Evolutionary conservation across 176 grass and related monocot species (phyloP), one percentile per base, ranked within the genome.

Genomic region (Cocos nucifera): DNA sequence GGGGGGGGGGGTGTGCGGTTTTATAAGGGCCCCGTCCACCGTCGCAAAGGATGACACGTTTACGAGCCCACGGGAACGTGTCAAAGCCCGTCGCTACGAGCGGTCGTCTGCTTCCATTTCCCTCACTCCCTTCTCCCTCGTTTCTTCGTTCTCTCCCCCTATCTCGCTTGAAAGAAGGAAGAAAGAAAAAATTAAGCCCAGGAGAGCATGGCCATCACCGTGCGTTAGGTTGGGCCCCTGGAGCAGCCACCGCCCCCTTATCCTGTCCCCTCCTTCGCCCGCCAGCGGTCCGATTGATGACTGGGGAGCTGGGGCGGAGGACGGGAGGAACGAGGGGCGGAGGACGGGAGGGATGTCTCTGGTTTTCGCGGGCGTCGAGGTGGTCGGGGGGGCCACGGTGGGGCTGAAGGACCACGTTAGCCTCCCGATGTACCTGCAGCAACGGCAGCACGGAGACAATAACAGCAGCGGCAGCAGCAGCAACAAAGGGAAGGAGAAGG

Each of bases 361-460:
- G 44, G 76, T 66, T 21, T 59, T 26, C 61, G 52, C 50, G 65
- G 32, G 68, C 17, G 9, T 39, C 9, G 32, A 39, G 32, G 32
- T 9, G 32, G 32, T 8, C 32, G 32, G 8, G 8, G 17, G 22
- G 17, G 4, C 28, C 53, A 48, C 6, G 4, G 30, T 70, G 18
- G 55, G 67, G 2, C 6, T 71, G 56, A 71, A 51, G 48, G 69
- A 71, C 16, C 69, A 9, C 3, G 48, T 61, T 3, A 48, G 6
- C 58, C 2, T 17, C 51, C 18, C 28, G 54, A 19, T 44, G 53
- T 51, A 39, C 7, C 69, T 65, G 15, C 29, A 32, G 17, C 67
- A 67, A 18, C 57, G 66, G 39, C 57, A 65, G 44, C 57, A 72
- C 27, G 64, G 73, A 78, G 54, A 65, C 68, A 65, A 17, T 48